A percentile compares a stretch with the other conserved stretches of the same genome.
Conservation (phyloP, 108 stramenopile species). For the Skeletonema costatum region DNA sequence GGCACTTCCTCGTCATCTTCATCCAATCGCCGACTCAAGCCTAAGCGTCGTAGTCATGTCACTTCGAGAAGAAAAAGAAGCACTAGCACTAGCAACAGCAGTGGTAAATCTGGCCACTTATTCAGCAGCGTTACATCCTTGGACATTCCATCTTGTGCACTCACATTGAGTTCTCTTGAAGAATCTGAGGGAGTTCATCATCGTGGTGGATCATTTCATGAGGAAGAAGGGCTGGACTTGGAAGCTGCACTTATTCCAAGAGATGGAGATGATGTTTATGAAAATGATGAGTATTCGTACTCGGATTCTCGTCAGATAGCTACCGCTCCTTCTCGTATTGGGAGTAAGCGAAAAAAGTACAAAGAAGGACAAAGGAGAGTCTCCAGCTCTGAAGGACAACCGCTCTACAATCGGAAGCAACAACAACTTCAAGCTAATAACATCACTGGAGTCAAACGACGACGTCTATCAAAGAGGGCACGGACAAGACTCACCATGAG, state of each 20-base stretch:
- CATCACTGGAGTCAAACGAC: conserved; percentile 13
- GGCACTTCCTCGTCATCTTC: background rate
- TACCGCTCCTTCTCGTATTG: background rate
- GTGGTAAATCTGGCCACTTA: background rate
- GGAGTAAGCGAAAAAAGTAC: background rate
- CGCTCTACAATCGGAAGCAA: too few relatives aligned
- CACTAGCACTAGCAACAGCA: background rate
- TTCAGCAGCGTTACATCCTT: background rate
- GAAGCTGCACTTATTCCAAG: background rate
- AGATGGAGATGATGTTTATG: too few relatives aligned
- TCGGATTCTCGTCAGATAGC: background rate
- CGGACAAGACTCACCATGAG: conserved; percentile 35
- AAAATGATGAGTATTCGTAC: background rate
- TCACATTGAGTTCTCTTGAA: conserved; percentile 5
- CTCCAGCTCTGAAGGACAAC: background rate
- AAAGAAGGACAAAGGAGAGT: background rate
- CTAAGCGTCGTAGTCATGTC: background rate
- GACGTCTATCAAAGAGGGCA: conserved; percentile 27
- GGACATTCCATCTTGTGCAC: background rate
- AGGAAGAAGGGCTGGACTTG: background rate
- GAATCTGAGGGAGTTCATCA: background rate
- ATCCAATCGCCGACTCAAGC: background rate
- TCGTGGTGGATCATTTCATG: background rate
- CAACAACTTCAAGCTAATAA: background rate
- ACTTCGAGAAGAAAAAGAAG: background rate